phyloP scores from a whole-genome alignment of 108 stramenopile species.

The Pseudonitzschia multiseries region DNA sequence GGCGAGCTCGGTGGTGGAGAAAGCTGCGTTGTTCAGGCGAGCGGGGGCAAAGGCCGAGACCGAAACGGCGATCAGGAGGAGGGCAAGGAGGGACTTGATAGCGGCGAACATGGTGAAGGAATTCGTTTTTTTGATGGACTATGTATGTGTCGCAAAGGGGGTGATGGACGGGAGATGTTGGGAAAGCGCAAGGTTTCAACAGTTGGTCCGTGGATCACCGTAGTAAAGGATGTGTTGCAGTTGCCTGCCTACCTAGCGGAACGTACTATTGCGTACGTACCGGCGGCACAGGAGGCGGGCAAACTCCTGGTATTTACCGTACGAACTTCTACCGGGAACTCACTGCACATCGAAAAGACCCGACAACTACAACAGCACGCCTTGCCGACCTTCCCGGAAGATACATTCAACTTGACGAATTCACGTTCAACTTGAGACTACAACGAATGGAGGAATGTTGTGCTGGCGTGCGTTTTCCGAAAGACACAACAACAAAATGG shows the following conservation, averaged over 20 bases:
- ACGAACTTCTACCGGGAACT: too few relatives aligned
- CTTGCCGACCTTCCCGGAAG: neutral
- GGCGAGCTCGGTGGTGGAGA: neutral
- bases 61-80: neutral
- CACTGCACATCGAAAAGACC: neutral
- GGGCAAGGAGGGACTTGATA: neutral
- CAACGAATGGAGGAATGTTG: slow-evolving; percentile 1
- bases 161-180: neutral
- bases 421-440: too few relatives aligned
- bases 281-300: too few relatives aligned
- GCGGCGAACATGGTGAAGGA: neutral
- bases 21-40: neutral
- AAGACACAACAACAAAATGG: neutral
- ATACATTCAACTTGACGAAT: neutral
- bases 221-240: too few relatives aligned
- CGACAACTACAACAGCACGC: neutral
- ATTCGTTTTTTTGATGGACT: neutral
- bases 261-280: neutral
- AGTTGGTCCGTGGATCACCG: too few relatives aligned
- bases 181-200: too few relatives aligned
- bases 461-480: neutral
- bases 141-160: neutral
- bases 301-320: too few relatives aligned
- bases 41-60: neutral
- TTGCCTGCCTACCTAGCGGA: too few relatives aligned